These are phyloP conservation scores for Pleurotus tuoliensis DNA, from an alignment of 768 basidiomycete genomes.

Conservation along the genomic window DNA sequence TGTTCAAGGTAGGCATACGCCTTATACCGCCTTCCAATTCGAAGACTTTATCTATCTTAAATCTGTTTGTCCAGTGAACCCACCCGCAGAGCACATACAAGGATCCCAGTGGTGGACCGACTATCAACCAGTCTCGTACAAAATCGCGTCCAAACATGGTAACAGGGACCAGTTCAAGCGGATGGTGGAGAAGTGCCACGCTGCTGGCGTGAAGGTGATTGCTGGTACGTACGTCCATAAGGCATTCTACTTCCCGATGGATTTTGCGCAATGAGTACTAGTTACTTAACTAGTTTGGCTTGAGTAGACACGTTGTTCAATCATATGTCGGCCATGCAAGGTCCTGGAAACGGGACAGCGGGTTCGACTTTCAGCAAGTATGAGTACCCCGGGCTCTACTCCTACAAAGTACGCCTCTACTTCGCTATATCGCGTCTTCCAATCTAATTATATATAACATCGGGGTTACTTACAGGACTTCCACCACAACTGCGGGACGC, in stretches of 20 bases:
- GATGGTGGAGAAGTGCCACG: slow-evolving; percentile 50
- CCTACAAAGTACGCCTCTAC: background rate
- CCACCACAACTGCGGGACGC: slow-evolving; percentile 42
- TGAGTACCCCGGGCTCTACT: background rate
- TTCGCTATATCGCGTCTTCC: too few species aligned
- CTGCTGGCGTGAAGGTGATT: slow-evolving; percentile 55
- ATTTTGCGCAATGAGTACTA: too few species aligned
- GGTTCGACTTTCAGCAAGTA: background rate
- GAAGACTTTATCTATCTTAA: background rate
- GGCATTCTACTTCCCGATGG: too few species aligned
- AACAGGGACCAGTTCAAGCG: slow-evolving; percentile 44
- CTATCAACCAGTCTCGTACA: slow-evolving; percentile 68
- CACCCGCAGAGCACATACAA: slow-evolving; percentile 49
- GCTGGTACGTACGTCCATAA: slow-evolving; percentile 27
- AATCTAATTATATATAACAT: too few species aligned
- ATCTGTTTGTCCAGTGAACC: slow-evolving; percentile 30
- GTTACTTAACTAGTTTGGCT: too few species aligned
- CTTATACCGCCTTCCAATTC: background rate
- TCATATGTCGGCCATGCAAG: background rate
- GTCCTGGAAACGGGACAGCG: background rate
- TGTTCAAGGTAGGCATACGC: slow-evolving; percentile 53
- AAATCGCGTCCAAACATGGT: slow-evolving; percentile 60
- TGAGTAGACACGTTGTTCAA: background rate
- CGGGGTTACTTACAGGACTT: slow-evolving; percentile 26
- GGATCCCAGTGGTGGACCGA: slow-evolving; percentile 74